These are phyloP conservation scores for Grigorovia transvaalensis DNA, from an alignment of 805 yeast species.

Conservation along the genomic window DNA sequence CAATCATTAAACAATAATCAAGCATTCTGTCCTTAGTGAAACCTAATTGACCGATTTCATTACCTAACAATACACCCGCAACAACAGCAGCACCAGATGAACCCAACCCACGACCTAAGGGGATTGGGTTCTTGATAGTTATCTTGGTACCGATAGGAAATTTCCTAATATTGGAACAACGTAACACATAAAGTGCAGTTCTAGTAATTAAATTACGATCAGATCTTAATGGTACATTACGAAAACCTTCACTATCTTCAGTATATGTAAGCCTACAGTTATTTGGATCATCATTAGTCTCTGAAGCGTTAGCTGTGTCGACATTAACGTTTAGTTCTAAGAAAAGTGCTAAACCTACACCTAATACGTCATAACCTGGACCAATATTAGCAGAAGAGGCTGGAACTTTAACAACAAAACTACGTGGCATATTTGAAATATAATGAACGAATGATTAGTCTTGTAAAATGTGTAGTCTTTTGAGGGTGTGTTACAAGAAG, in stretches of 20 bases:
- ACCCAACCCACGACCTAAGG: slow-evolving; percentile 93
- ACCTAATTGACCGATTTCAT: slow-evolving; percentile 65
- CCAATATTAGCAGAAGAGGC: slow-evolving; percentile 98
- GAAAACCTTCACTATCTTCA: slow-evolving; percentile 66
- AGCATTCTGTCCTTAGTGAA: slow-evolving; percentile 73
- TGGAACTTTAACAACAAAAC: slow-evolving; percentile 66
- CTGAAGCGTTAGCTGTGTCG: slow-evolving; percentile 38
- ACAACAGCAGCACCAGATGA: slow-evolving; percentile 98
- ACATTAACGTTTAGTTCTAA: slow-evolving; percentile 60
- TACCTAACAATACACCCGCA: slow-evolving; percentile 87
- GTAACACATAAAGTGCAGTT: slow-evolving; percentile 82
- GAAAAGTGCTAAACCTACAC: slow-evolving; percentile 73
- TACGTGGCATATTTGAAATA: slow-evolving; percentile 31
- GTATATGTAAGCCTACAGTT: slow-evolving; percentile 63
- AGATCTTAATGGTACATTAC: slow-evolving; percentile 64
- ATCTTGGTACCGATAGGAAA: slow-evolving; percentile 82
- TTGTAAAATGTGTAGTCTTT: too few species aligned
- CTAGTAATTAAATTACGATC: slow-evolving; percentile 81
- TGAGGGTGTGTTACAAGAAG: too few species aligned
- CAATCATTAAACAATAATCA: slow-evolving; percentile 93
- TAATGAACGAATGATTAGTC: too few species aligned
- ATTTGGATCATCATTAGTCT: slow-evolving; percentile 49
- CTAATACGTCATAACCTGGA: slow-evolving; percentile 95
- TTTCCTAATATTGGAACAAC: slow-evolving; percentile 63
- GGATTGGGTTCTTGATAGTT: slow-evolving; percentile 82